phyloP scores from a whole-genome alignment of 257 asterid genomes.

The Solanum piurae region DNA sequence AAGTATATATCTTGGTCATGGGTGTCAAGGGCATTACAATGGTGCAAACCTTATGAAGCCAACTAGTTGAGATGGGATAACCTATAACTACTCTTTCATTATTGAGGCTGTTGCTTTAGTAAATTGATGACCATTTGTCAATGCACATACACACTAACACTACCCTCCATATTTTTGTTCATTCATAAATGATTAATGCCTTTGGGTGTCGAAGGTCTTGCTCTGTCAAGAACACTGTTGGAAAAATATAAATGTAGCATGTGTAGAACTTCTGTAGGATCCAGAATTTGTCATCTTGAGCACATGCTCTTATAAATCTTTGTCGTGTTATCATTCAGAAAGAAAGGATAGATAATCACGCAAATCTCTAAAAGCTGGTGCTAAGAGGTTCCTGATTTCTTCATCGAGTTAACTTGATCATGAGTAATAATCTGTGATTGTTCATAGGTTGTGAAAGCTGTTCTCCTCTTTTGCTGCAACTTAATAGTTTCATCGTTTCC shows the following conservation, averaged over 20 bases:
- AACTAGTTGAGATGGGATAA: background rate
- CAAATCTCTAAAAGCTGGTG: background rate
- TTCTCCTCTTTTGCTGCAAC: background rate
- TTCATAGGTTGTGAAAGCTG: background rate
- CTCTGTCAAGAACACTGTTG: background rate
- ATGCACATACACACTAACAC: background rate
- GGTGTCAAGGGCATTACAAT: background rate
- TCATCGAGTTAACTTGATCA: background rate
- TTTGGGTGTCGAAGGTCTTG: background rate
- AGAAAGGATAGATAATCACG: background rate
- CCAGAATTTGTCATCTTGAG: background rate
- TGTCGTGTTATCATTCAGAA: background rate
- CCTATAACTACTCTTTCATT: background rate
- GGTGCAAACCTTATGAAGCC: background rate
- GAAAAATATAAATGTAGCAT: background rate
- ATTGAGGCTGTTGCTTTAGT: background rate
- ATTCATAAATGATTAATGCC: background rate
- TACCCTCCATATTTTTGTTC: background rate
- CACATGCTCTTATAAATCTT: background rate
- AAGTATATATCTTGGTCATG: background rate
- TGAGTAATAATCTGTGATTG: background rate
- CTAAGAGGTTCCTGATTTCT: background rate
- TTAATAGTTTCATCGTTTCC: background rate
- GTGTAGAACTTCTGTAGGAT: background rate
- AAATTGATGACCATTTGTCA: background rate